Base-by-base conservation (phyloP, 495 filamentous ascomycete species). In the Aspergillus conjunctus region DNA sequence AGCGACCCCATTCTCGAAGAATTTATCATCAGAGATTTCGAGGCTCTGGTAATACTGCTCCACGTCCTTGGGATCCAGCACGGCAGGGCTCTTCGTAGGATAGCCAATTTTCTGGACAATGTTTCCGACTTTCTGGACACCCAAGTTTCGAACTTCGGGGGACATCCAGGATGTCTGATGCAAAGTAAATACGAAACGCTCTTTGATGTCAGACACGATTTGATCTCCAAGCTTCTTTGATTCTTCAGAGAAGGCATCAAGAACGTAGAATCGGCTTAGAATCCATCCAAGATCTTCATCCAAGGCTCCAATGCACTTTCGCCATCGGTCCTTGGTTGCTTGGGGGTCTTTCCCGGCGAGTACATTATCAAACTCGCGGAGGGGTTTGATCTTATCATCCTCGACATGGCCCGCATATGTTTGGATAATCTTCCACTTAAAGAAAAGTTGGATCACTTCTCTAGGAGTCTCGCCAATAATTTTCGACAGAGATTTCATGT, bases 31-130 rank as follows among this genome's bases (percentile, higher is more conserved):
- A 0, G 81, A 77, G 49, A 91, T 74, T 21, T 81, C 72, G 41
- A 89, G 68, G 17, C 68, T 67, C 8, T 71, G 66, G 68, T 91
- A 91, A 66, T 85, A 89, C 7, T 80, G 68, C 41, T 81, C 74
- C 8, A 90, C 73, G 37, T 79, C 80, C 1, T 77, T 71, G 11
- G 85, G 80, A 55, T 89, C 79, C 62, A 81, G 76, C 54, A 90
- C 79, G 65, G 89, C 79, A 2, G 87, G 87, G 55, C 80, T 85
- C 51, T 83, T 82, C 21, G 85, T 87, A 10, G 87, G 88, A 68
- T 86, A 92, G 4, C 88, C 89, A 44, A 92, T 90, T 66, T 91
- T 89, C 69, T 90, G 86, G 32, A 84, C 73, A 61, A 91, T 90
- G 51, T 88, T 87, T 58, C 84, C 79, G 17, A 90, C 85, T 68